Evolutionary conservation across 1,284 basidiomycete species (phyloP).

Genomic region (Melanopsichium pennsylvanicum): DNA sequence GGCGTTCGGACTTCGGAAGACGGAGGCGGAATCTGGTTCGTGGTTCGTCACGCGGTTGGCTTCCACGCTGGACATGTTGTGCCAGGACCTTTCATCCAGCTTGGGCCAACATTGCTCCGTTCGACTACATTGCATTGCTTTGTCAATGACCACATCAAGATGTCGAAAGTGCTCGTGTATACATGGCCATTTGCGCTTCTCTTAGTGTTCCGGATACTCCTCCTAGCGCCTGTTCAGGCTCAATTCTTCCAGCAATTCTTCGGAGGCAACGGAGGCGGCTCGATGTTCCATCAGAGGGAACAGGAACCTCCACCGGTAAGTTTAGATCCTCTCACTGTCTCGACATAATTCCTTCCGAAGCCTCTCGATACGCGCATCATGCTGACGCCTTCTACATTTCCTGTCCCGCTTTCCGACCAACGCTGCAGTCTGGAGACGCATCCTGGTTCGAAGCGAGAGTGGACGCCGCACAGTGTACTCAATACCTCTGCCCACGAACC

Average conservation of each 20-base stretch:
- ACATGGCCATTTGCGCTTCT: slow-evolving; percentile 5
- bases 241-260: slow-evolving; percentile 60
- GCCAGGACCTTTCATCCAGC: no score
- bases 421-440: slow-evolving; percentile 44
- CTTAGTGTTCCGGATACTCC: slow-evolving; percentile 10
- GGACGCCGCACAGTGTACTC: slow-evolving; percentile 51
- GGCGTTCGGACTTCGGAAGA: slow-evolving; percentile 3
- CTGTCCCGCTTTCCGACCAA: no score
- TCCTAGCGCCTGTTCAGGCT: slow-evolving; percentile 16
- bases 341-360: slow-evolving; percentile 11
- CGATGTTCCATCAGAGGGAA: slow-evolving; percentile 34
- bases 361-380: no score
- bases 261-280: slow-evolving; percentile 33
- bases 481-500: slow-evolving; percentile 57
- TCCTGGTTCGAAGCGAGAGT: slow-evolving; percentile 58
- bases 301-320: slow-evolving; percentile 55
- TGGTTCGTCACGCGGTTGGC: no score
- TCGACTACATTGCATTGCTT: no score
- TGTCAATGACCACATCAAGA: not conserved
- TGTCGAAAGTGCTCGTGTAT: slow-evolving; percentile 1
- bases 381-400: no score
- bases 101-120: no score
- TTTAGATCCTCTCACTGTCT: not conserved
- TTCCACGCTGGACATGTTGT: slow-evolving; percentile 32
- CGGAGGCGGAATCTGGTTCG: slow-evolving; percentile 11